Evolutionary conservation across 2,329 filamentous ascomycete genomes (phyloP).

Genomic region (Fusarium sp.): DNA sequence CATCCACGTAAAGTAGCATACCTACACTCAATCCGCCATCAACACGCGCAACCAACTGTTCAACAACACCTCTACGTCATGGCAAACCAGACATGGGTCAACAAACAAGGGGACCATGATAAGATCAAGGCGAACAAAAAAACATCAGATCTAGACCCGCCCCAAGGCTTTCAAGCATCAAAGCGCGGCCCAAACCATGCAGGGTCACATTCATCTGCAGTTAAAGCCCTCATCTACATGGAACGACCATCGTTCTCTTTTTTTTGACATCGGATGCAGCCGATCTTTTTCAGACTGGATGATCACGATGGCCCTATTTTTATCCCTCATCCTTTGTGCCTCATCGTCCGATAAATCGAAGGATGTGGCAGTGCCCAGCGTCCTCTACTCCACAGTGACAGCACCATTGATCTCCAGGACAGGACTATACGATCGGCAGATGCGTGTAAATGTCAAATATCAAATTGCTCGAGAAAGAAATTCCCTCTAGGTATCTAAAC

Average conservation of each 20-base stretch:
- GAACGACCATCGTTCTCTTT: neutral
- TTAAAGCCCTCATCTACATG: neutral
- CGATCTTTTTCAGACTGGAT: neutral
- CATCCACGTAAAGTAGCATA: neutral
- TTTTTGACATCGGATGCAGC: neutral
- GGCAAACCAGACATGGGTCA: neutral
- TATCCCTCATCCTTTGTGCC: neutral
- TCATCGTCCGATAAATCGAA: neutral
- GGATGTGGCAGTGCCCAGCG: neutral
- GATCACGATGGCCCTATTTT: neutral
- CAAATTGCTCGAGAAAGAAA: neutral
- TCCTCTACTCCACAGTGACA: neutral
- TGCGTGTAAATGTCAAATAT: neutral
- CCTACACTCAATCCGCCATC: too few species aligned
- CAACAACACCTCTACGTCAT: neutral
- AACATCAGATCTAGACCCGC: neutral
- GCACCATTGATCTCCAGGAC: neutral
- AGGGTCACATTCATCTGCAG: neutral
- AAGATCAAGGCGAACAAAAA: neutral
- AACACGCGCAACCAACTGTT: neutral
- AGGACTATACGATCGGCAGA: neutral
- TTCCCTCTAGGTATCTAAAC: slow-evolving; percentile 5
- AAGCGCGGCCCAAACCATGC: neutral
- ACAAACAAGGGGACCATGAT: neutral
- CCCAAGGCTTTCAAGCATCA: neutral